A percentile compares a stretch with the other conserved stretches of the same genome.
Conservation (phyloP, 371 early-diverging fungal species). For the Synchytrium microbalum region DNA sequence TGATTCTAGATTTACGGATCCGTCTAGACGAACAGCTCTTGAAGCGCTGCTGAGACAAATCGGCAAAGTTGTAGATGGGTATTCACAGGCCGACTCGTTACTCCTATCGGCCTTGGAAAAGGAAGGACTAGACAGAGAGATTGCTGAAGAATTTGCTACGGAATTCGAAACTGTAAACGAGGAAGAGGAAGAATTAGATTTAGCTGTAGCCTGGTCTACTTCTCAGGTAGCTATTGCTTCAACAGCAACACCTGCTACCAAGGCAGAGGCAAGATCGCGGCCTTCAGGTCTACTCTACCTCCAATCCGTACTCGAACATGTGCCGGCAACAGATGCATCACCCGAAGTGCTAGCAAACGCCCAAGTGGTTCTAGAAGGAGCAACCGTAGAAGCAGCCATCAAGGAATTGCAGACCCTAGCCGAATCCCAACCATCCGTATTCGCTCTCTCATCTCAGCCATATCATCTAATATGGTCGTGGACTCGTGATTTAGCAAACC, state of each 20-base stretch:
- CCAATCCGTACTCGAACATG: background rate
- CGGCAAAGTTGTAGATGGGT: conserved; percentile 12
- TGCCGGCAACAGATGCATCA: background rate
- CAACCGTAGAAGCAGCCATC: background rate
- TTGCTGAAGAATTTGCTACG: background rate
- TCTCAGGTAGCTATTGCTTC: conserved; percentile 5
- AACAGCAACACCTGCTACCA: background rate
- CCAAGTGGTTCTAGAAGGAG: background rate
- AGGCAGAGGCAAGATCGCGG: background rate
- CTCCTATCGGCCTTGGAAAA: conserved; percentile 26
- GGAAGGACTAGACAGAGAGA: background rate
- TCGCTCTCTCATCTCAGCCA: background rate
- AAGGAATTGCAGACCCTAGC: background rate
- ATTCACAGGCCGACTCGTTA: conserved; percentile 15
- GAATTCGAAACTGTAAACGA: background rate
- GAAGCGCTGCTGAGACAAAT: conserved; percentile 22
- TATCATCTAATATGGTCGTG: background rate
- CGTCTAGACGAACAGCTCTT: conserved; percentile 22
- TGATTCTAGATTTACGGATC: conserved; percentile 32
- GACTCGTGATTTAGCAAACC: background rate
- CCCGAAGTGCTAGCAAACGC: background rate
- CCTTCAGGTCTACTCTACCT: background rate
- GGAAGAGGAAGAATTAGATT: conserved; percentile 1
- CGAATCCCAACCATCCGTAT: background rate
- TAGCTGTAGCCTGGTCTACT: background rate